A percentile compares a stretch with the other conserved stretches of the same genome.
Evolutionary conservation across 2,329 filamentous ascomycete genomes (phyloP).

Genomic region (Exophiala spinifera): DNA sequence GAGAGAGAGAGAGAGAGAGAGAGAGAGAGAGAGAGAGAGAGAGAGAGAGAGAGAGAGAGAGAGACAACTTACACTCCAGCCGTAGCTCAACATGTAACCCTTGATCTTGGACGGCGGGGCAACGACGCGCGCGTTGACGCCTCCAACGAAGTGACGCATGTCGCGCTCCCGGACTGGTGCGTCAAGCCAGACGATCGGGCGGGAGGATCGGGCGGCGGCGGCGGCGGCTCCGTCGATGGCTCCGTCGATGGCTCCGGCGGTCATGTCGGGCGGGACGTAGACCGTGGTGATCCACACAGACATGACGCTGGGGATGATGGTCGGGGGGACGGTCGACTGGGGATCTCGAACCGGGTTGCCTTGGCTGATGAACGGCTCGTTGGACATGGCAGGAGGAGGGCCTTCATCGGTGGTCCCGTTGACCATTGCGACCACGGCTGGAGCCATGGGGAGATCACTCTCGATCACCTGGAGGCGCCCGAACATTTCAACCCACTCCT

Average conservation of each 20-base stretch:
- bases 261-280: background rate
- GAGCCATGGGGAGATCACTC: background rate
- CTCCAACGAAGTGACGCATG: constrained; percentile 14
- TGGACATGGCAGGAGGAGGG: background rate
- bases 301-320: constrained; percentile 14
- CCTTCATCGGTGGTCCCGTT: background rate
- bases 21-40: too few relatives aligned
- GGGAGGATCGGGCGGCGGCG: background rate
- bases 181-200: constrained; percentile 21
- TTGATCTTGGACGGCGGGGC: constrained; percentile 4
- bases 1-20: too few relatives aligned
- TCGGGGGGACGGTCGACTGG: constrained; percentile 2
- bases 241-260: too few relatives aligned
- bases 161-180: constrained; percentile 12
- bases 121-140: constrained; percentile 13
- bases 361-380: constrained; percentile 11
- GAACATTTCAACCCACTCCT: constrained; percentile 15
- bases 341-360: constrained; percentile 2
- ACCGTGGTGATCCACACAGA: constrained; percentile 16
- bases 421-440: too few relatives aligned
- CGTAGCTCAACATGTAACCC: constrained; percentile 22
- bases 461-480: constrained; percentile 20
- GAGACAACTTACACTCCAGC: constrained; percentile 15
- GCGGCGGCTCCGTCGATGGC: too few relatives aligned
- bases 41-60: background rate